Evolutionary conservation across 148 eudicot species (phyloP).

Genomic region (Amaranthus cruentus): DNA sequence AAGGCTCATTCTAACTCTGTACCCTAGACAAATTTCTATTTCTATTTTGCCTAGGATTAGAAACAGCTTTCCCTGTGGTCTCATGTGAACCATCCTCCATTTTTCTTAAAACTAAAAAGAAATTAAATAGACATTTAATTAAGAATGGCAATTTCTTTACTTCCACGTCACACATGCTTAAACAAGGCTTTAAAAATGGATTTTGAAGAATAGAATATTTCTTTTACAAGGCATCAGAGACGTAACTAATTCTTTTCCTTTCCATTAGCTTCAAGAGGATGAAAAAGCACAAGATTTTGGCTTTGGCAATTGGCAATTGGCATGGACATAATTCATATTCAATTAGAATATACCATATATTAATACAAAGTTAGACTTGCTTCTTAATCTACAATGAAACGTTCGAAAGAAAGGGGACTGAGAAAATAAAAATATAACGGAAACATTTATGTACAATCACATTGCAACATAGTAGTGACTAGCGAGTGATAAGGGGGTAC

Average conservation of each 20-base stretch:
- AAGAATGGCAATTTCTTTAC: not conserved
- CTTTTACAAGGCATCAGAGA: not conserved
- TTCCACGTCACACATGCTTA: not conserved
- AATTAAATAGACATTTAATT: too few species aligned
- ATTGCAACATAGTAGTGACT: not conserved
- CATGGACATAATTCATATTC: too few species aligned
- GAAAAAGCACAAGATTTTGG: not conserved
- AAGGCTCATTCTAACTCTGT: too few species aligned
- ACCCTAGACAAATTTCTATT: too few species aligned
- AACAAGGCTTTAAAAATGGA: not conserved
- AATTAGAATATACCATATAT: not conserved
- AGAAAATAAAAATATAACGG: conserved; percentile 22
- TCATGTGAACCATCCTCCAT: too few species aligned
- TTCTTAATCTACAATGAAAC: conserved; percentile 27
- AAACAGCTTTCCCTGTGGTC: too few species aligned
- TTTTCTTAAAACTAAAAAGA: too few species aligned
- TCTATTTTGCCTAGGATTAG: too few species aligned
- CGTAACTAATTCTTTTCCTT: not conserved
- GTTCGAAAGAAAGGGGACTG: not conserved
- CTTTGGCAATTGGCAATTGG: too few species aligned
- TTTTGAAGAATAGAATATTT: not conserved
- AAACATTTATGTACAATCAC: conserved; percentile 32
- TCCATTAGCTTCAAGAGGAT: not conserved
- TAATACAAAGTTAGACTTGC: conserved; percentile 9
- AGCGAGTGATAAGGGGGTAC: too few species aligned